Conservation (phyloP, 805 yeast species). For the Yarrowia sp. region DNA sequence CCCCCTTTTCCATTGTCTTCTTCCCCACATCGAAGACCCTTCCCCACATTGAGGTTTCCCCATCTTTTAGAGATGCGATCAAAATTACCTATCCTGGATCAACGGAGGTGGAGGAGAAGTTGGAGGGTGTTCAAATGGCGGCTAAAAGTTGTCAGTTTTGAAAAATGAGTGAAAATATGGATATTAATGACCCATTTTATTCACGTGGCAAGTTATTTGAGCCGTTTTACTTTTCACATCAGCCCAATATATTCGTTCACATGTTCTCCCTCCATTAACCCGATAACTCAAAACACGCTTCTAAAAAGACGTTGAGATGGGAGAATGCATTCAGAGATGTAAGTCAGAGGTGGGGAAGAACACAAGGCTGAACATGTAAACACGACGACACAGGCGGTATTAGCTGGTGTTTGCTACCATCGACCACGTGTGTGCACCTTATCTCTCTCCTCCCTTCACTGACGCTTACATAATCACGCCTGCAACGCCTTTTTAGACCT, state of each 20-base stretch:
- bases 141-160: too few species aligned
- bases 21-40: slow-evolving; percentile 11
- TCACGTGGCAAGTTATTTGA: too few species aligned
- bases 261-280: background rate
- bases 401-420: background rate
- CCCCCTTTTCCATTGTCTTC: background rate
- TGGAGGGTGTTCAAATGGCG: background rate
- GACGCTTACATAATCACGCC: too few species aligned
- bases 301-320: background rate
- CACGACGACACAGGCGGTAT: too few species aligned
- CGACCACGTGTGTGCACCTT: background rate
- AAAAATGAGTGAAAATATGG: too few species aligned
- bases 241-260: too few species aligned
- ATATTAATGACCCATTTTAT: too few species aligned
- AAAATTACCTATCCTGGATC: slow-evolving; percentile 29
- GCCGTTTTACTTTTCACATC: too few species aligned
- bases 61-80: background rate
- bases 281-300: slow-evolving; percentile 12
- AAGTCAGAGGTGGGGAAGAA: too few species aligned
- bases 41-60: slow-evolving; percentile 9
- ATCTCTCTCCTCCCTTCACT: background rate
- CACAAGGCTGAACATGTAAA: too few species aligned
- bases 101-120: background rate
- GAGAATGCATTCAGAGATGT: background rate
- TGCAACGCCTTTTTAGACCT: too few species aligned